Evolutionary conservation across 2,329 filamentous ascomycete genomes (phyloP).

Genomic region (Fonsecaea pugnacius): DNA sequence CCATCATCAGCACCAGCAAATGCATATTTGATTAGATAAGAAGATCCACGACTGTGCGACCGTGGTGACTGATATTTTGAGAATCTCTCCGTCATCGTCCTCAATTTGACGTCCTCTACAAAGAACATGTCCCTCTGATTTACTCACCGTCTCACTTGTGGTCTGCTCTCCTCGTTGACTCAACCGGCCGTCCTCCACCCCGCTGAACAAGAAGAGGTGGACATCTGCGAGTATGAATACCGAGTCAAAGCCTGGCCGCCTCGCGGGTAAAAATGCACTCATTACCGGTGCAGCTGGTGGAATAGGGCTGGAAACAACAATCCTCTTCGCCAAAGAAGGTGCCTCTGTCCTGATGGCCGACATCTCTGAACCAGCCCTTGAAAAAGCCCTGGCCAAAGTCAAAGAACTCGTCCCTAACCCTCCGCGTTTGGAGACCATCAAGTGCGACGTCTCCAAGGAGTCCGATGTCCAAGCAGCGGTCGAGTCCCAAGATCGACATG

Average conservation of each 20-base stretch:
- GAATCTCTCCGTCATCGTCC: neutral
- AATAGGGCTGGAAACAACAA: conserved; percentile 88
- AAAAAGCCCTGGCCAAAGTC: conserved; percentile 75
- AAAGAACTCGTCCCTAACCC: conserved; percentile 70
- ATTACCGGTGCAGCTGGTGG: conserved; percentile 61
- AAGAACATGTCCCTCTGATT: neutral
- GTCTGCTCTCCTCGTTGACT: neutral
- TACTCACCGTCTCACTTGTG: neutral
- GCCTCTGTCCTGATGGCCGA: conserved; percentile 84
- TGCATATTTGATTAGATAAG: conserved; percentile 5
- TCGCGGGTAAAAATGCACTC: conserved; percentile 67
- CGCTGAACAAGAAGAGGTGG: neutral
- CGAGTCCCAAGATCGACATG: conserved; percentile 77
- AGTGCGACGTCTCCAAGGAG: conserved; percentile 87
- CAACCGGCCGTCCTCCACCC: neutral
- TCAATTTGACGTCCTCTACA: neutral
- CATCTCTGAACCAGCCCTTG: conserved; percentile 76
- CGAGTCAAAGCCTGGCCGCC: conserved; percentile 47
- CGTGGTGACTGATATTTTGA: neutral
- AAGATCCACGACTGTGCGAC: neutral
- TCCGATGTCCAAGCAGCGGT: conserved; percentile 74
- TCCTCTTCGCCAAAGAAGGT: conserved; percentile 87
- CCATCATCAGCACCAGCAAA: neutral
- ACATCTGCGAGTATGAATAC: conserved; percentile 20
- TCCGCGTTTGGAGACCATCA: conserved; percentile 48